Evolutionary conservation across 352 stramenopile species (phyloP), one percentile per base, ranked within the genome.

Genomic region (Globisporangium nunn): DNA sequence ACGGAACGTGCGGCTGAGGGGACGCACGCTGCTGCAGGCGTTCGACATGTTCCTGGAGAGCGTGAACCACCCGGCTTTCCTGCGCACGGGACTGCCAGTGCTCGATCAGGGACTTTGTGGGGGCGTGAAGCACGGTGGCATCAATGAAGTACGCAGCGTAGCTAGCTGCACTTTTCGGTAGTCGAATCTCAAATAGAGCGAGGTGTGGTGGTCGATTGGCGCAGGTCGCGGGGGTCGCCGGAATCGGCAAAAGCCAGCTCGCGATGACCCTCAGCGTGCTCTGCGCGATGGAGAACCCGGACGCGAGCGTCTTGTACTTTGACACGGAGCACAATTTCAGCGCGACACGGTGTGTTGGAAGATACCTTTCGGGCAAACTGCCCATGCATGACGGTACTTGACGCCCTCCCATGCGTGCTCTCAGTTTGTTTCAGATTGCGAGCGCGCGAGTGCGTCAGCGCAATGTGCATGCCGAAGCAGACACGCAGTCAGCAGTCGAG

Each of bases 11-110:
- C 44, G 43, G 5, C 43, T 47, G 5, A 29, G 23, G 23, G 23
- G 23, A 23, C 23, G 23, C 43, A 48, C 43, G 7, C 43, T 15
- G 11, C 44, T 10, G 5, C 37, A 93, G 83, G 84, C 75, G 1
- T 85, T 93, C 50, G 81, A 88, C 17, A 68, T 93, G 69, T 93
- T 92, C 55, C 56, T 93, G 41, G 68, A 86, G 58, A 85, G 73
- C 39, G 71, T 64, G 39, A 92, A 91, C 52, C 70, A 80, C 15
- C 81, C 84, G 5, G 71, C 67, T 52, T 75, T 75, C 50, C 68
- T 93, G 31, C 81, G 84, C 33, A 90, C 78, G 7, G 78, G 73
- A 15, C 64, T 93, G 39, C 56, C 79, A 18, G 39, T 56, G 35
- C 68, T 93, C 18, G 84, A 93, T 39, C 62, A 81, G 35, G 75